A percentile compares a stretch with the other conserved stretches of the same genome.
Evolutionary conservation across 768 basidiomycete species (phyloP).

Genomic region (Podaxis sp.): DNA sequence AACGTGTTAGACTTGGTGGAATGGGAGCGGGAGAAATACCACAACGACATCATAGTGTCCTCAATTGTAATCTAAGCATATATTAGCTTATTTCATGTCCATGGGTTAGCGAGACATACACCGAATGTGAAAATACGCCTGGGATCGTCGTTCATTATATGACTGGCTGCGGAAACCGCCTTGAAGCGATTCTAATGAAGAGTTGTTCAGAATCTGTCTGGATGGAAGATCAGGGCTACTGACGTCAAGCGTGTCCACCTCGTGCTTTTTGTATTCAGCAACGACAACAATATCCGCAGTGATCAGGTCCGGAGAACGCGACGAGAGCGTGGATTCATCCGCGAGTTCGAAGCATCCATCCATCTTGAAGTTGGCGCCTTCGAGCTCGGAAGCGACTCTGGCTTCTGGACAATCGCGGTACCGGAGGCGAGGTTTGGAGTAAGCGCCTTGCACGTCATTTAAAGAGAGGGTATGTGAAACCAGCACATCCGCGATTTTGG

Average conservation of each 20-base stretch:
- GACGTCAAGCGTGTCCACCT: not conserved
- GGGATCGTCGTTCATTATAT: slow-evolving; percentile 26
- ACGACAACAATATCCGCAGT: not conserved
- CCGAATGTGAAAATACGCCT: slow-evolving; percentile 23
- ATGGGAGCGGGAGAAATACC: slow-evolving; percentile 15
- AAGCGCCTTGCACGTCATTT: not conserved
- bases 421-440: not conserved
- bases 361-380: not conserved
- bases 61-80: slow-evolving; percentile 9
- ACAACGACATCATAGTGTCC: slow-evolving; percentile 5
- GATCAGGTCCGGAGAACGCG: not conserved
- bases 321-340: no score
- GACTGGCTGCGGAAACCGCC: slow-evolving; percentile 10
- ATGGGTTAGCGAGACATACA: slow-evolving; percentile 11
- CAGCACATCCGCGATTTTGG: not conserved
- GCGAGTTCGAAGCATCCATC: not conserved
- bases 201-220: not conserved
- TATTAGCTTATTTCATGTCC: not conserved
- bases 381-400: not conserved
- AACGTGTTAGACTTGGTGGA: slow-evolving; percentile 8
- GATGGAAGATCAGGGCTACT: not conserved
- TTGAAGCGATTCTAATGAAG: slow-evolving; percentile 11
- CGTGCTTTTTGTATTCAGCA: not conserved
- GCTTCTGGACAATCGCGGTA: not conserved
- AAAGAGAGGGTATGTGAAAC: not conserved